phyloP scores from a whole-genome alignment of 441 rosid species.

The Bocquillonia castaneifolia region DNA sequence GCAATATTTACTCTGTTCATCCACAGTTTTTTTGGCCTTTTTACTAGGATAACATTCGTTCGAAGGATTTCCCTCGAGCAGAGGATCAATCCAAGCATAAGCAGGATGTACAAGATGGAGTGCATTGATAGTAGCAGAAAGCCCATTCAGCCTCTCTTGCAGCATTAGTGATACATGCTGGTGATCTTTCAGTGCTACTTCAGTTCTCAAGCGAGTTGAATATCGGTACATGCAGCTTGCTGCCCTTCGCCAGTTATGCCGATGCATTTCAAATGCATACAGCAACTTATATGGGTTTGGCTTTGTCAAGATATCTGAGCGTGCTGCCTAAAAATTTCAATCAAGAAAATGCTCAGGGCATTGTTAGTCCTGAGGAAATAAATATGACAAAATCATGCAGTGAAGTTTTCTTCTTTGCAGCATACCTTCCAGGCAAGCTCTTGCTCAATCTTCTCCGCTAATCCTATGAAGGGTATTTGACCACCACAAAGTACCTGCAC shows the following conservation, averaged over 20 bases:
- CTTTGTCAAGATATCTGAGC: constrained; percentile 65
- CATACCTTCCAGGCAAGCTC: constrained; percentile 98
- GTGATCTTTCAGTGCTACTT: constrained; percentile 51
- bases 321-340: constrained; percentile 63
- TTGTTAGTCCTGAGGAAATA: constrained; percentile 11
- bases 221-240: constrained; percentile 81
- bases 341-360: constrained; percentile 17
- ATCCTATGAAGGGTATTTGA: constrained; percentile 82
- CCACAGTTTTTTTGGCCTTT: constrained; percentile 58
- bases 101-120: constrained; percentile 75
- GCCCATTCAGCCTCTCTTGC: constrained; percentile 88
- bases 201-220: constrained; percentile 69
- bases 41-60: constrained; percentile 57
- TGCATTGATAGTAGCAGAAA: constrained; percentile 90
- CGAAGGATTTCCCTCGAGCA: constrained; percentile 38
- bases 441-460: constrained; percentile 81
- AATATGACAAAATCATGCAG: constrained; percentile 12
- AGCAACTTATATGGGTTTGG: constrained; percentile 90
- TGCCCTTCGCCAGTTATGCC: constrained; percentile 92
- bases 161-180: constrained; percentile 50
- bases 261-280: constrained; percentile 90
- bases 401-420: constrained; percentile 20
- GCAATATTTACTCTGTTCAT: constrained; percentile 50
- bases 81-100: constrained; percentile 86
- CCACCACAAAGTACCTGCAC: constrained; percentile 80